phyloP scores from a whole-genome alignment of 2,329 filamentous ascomycete species.

The Trichoderma atroviride region DNA sequence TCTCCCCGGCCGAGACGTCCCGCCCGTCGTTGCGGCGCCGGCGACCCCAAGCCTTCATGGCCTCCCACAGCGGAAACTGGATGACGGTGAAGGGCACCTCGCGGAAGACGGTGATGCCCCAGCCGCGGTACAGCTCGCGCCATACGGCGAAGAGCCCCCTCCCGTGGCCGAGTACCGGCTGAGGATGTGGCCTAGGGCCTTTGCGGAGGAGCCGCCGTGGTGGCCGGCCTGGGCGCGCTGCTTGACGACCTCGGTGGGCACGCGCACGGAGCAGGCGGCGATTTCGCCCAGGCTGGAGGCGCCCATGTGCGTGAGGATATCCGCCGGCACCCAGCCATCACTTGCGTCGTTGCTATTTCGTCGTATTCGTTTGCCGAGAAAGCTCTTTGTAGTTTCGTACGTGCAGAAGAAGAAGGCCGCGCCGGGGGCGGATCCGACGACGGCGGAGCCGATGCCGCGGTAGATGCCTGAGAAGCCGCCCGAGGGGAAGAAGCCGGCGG shows the following conservation, averaged over 20 bases:
- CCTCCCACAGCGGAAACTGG: slow-evolving; percentile 97
- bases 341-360: slow-evolving; percentile 27
- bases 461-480: slow-evolving; percentile 94
- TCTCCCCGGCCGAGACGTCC: slow-evolving; percentile 72
- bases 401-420: slow-evolving; percentile 98
- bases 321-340: slow-evolving; percentile 27
- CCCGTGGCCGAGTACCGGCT: slow-evolving; percentile 42
- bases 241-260: slow-evolving; percentile 96
- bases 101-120: slow-evolving; percentile 87
- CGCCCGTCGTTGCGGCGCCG: slow-evolving; percentile 38
- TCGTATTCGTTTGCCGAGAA: slow-evolving; percentile 44
- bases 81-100: slow-evolving; percentile 98
- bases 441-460: slow-evolving; percentile 83
- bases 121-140: slow-evolving; percentile 87
- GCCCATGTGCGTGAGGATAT: slow-evolving; percentile 69
- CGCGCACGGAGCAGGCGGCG: slow-evolving; percentile 86
- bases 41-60: slow-evolving; percentile 74
- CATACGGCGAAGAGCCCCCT: slow-evolving; percentile 63
- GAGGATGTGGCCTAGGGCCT: slow-evolving; percentile 72
- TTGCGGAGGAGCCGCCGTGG: slow-evolving; percentile 69
- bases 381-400: slow-evolving; percentile 75
- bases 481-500: slow-evolving; percentile 72
- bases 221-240: slow-evolving; percentile 90
- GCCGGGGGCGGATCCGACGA: slow-evolving; percentile 89
- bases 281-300: slow-evolving; percentile 87